Evolutionary conservation across 108 stramenopile genomes (phyloP).

Genomic region (Skeletonema grethae): DNA sequence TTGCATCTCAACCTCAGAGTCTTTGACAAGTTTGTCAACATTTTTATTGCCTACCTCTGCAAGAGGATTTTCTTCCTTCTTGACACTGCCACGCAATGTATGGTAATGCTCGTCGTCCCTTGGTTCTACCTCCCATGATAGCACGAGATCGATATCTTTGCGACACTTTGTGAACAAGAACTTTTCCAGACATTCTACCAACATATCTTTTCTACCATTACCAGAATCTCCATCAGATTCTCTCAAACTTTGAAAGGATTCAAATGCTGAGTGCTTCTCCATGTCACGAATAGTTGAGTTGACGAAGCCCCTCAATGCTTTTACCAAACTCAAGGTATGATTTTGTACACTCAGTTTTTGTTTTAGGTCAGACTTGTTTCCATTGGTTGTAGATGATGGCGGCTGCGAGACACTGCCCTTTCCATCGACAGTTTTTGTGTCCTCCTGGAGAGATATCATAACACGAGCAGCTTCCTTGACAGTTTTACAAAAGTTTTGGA

Average conservation of each 20-base stretch:
- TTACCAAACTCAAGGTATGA: conserved; percentile 27
- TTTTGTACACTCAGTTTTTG: conserved; percentile 7
- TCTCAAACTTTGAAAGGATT: neutral
- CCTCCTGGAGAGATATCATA: conserved; percentile 22
- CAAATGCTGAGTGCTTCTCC: conserved; percentile 35
- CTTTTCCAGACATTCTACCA: conserved; percentile 34
- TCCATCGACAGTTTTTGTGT: conserved; percentile 4
- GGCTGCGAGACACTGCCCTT: neutral
- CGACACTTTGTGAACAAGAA: conserved; percentile 48
- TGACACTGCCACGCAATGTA: neutral
- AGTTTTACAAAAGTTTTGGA: conserved; percentile 49
- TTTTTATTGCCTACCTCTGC: neutral
- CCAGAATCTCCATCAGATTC: neutral
- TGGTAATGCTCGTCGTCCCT: conserved; percentile 12
- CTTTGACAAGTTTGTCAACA: conserved; percentile 14
- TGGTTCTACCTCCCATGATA: conserved; percentile 18
- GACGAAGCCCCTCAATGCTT: conserved; percentile 42
- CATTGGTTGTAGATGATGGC: neutral
- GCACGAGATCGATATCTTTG: conserved; percentile 29
- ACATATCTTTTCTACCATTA: conserved; percentile 11
- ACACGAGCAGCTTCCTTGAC: conserved; percentile 45
- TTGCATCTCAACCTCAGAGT: conserved; percentile 30
- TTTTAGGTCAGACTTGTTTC: neutral
- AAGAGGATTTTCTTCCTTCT: conserved; percentile 1
- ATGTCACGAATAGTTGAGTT: conserved; percentile 36